Conservation (phyloP, 2,329 filamentous ascomycete genomes). For the Aspergillus aculeatinus region DNA sequence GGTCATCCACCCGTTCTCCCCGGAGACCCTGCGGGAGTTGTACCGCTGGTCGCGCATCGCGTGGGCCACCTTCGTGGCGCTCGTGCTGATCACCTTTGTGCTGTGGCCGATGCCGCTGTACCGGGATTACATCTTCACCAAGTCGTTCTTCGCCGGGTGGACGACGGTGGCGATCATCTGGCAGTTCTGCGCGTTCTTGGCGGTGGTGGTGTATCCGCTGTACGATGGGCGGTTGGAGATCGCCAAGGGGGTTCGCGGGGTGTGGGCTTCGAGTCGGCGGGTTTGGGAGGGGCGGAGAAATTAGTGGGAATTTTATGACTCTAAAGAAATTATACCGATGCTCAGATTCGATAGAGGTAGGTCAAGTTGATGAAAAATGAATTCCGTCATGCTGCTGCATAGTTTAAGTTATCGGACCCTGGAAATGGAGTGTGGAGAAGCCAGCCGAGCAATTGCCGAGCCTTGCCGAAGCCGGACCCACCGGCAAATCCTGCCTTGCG, state of each 20-base stretch:
- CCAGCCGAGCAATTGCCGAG: neutral
- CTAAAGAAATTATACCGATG: too few species aligned
- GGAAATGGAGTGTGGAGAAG: too few species aligned
- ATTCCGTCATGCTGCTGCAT: too few species aligned
- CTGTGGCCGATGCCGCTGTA: constrained; percentile 54
- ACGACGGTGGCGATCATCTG: constrained; percentile 47
- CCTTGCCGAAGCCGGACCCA: neutral
- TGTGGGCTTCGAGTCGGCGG: neutral
- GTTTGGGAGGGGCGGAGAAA: neutral
- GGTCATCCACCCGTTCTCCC: constrained; percentile 46
- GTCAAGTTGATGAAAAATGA: too few species aligned
- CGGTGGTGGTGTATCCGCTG: constrained; percentile 50
- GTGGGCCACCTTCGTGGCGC: constrained; percentile 41
- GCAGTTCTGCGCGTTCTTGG: constrained; percentile 50
- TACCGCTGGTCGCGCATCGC: constrained; percentile 43
- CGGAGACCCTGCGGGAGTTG: constrained; percentile 34
- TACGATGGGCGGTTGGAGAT: constrained; percentile 50
- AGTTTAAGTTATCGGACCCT: too few species aligned
- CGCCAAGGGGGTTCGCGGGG: constrained; percentile 27
- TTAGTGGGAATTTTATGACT: too few species aligned
- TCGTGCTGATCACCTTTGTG: constrained; percentile 49
- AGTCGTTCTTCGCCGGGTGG: constrained; percentile 50
- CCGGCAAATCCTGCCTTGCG: neutral
- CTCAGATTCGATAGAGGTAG: too few species aligned
- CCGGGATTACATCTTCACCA: constrained; percentile 49